Evolutionary conservation across 1,284 basidiomycete species (phyloP).

Genomic region (Macrocystidia cucumis): DNA sequence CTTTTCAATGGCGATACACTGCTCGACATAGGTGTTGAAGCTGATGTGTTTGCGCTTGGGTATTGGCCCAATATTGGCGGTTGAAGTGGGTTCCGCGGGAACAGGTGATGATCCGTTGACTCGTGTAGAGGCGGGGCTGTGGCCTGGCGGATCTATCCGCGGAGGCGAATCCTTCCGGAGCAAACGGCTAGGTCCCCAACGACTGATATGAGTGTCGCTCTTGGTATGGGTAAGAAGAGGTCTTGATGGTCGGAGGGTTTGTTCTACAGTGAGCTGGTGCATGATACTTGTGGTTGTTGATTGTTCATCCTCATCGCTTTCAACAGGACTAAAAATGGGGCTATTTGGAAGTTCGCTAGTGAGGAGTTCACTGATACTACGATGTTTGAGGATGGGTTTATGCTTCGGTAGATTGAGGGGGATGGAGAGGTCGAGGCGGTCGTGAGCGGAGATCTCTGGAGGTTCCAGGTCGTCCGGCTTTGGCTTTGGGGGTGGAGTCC

Average conservation of each 20-base stretch:
- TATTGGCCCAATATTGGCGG: constrained; percentile 5
- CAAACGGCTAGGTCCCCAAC: constrained; percentile 39
- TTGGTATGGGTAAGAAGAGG: constrained; percentile 71
- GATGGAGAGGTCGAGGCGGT: constrained; percentile 30
- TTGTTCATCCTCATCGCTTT: constrained; percentile 33
- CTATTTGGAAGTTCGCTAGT: constrained; percentile 49
- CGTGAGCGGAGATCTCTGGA: constrained; percentile 26
- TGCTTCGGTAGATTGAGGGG: constrained; percentile 23
- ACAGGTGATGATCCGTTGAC: constrained; percentile 11
- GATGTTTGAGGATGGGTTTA: constrained; percentile 96
- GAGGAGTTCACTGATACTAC: constrained; percentile 89
- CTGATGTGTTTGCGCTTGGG: constrained; percentile 74
- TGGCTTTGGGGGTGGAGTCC: constrained; percentile 34
- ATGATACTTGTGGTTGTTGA: constrained; percentile 10
- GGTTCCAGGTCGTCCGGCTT: constrained; percentile 32
- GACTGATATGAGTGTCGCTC: constrained; percentile 73
- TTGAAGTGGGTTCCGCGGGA: constrained; percentile 10
- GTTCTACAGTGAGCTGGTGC: constrained; percentile 12
- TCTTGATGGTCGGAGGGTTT: constrained; percentile 27
- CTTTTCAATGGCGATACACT: constrained; percentile 91
- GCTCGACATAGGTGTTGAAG: constrained; percentile 98
- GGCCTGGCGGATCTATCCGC: constrained; percentile 35
- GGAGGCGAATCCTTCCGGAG: constrained; percentile 66
- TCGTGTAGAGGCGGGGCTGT: constrained; percentile 8
- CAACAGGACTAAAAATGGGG: constrained; percentile 47